Evolutionary conservation across 78 protist genomes (phyloP).

Genomic region (Dictyostelium brefeldianum): DNA sequence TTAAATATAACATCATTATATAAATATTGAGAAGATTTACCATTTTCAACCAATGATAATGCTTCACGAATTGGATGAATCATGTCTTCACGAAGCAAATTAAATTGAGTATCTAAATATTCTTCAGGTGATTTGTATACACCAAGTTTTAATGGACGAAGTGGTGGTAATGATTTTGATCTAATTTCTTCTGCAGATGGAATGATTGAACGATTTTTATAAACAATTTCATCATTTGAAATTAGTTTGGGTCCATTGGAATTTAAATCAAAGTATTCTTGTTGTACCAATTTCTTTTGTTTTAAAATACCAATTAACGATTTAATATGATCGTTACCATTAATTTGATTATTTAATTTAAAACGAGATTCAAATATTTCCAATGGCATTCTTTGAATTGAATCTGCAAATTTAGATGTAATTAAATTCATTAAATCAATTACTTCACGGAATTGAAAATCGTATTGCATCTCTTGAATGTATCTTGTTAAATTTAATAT

Average conservation of each 20-base stretch:
- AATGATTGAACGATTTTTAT: constrained; percentile 9
- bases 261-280: not conserved
- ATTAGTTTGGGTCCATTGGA: not conserved
- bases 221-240: not conserved
- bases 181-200: not conserved
- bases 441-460: not conserved
- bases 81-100: constrained; percentile 66
- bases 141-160: constrained; percentile 36
- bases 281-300: not conserved
- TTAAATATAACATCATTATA: constrained; percentile 25
- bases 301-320: not conserved
- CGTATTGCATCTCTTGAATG: not conserved
- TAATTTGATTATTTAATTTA: not conserved
- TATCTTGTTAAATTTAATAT: not conserved
- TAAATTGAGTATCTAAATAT: constrained; percentile 67
- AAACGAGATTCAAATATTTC: not conserved
- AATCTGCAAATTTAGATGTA: not conserved
- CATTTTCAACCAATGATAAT: not conserved
- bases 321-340: not conserved
- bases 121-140: constrained; percentile 32
- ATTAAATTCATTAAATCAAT: constrained; percentile 13
- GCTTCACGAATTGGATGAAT: constrained; percentile 66
- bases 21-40: not conserved
- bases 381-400: constrained; percentile 1
- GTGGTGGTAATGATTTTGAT: not conserved